A percentile compares a stretch with the other conserved stretches of the same genome.
Conservation (phyloP, 2,329 filamentous ascomycete species). For the Lachnellula cervina region DNA sequence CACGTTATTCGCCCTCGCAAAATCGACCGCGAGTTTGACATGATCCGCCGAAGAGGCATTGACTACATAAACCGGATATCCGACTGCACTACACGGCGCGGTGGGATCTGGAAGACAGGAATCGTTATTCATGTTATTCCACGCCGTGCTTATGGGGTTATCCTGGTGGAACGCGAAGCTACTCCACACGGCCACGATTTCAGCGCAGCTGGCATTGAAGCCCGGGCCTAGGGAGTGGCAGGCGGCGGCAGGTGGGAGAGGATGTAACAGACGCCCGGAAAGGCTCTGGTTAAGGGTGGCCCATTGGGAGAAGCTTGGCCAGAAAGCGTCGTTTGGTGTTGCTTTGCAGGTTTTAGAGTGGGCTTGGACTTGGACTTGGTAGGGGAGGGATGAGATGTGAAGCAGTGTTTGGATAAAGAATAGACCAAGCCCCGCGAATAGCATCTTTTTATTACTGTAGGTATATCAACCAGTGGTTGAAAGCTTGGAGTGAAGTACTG, state of each 20-base stretch:
- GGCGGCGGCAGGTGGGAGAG: constrained; percentile 40
- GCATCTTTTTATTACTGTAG: neutral
- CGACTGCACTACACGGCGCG: constrained; percentile 22
- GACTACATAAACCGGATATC: constrained; percentile 31
- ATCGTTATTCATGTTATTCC: constrained; percentile 32
- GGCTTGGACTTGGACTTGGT: neutral
- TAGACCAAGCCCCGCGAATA: neutral
- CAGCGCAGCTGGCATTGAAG: constrained; percentile 31
- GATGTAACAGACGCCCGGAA: constrained; percentile 38
- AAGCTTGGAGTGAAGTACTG: too few species aligned
- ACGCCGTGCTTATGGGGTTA: constrained; percentile 28
- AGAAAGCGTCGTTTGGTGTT: constrained; percentile 39
- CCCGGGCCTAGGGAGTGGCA: constrained; percentile 35
- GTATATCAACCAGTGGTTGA: too few species aligned
- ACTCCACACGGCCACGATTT: constrained; percentile 27
- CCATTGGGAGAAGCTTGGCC: constrained; percentile 47
- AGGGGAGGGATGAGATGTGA: neutral
- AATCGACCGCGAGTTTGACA: constrained; percentile 27
- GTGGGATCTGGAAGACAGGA: constrained; percentile 31
- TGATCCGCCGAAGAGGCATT: constrained; percentile 30
- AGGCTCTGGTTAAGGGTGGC: constrained; percentile 40
- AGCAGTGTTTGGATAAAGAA: neutral
- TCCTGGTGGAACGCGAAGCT: neutral
- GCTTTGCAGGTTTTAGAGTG: constrained; percentile 37
- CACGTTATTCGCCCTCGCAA: constrained; percentile 12